Base-by-base conservation (phyloP, 805 yeast species). In the Grigorovia humatica region DNA sequence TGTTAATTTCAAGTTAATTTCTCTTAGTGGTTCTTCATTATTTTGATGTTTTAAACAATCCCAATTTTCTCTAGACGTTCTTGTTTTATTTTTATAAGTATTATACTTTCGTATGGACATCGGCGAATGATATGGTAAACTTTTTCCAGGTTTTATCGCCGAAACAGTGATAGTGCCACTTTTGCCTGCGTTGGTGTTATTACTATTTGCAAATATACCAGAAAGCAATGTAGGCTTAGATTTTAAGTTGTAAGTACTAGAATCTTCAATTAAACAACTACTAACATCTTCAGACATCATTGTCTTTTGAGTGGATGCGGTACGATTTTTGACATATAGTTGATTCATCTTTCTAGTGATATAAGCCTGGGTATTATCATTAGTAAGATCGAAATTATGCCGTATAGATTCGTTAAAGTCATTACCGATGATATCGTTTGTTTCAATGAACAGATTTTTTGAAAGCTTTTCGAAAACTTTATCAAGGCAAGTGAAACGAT, bases 81-180 rank as follows among this genome's bases (percentile, higher is more conserved):
- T 57, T 23, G 63, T 65, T 53, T 64, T 61, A 7, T 54, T 57
- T 6, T 63, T 60, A 15, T 59, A 58, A 17, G 52, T 56, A 52
- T 71, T 71, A 4, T 68, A 63, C 51, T 65, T 67, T 32, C 55
- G 55, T 43, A 71, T 56, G 41, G 70, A 51, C 2, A 64, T 53
- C 15, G 74, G 73, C 7, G 71, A 59, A 18, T 60, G 57, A 50
- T 70, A 70, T 4, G 69, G 64, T 23, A 70, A 52, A 8, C 17
- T 13, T 38, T 38, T 13, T 38, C 8, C 8, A 12, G 42, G 42
- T 38, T 38, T 38, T 6, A 8, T 4, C 12, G 42, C 13, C 4
- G 42, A 38, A 12, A n/a, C 42, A 9, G n/a, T 38, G 8, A 38
- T 38, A 15, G 42, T 15, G 8, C 42, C 42, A 38, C 9, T 38